Base-by-base conservation (phyloP, 2,329 filamentous ascomycete species). In the Thelonectria rubi region DNA sequence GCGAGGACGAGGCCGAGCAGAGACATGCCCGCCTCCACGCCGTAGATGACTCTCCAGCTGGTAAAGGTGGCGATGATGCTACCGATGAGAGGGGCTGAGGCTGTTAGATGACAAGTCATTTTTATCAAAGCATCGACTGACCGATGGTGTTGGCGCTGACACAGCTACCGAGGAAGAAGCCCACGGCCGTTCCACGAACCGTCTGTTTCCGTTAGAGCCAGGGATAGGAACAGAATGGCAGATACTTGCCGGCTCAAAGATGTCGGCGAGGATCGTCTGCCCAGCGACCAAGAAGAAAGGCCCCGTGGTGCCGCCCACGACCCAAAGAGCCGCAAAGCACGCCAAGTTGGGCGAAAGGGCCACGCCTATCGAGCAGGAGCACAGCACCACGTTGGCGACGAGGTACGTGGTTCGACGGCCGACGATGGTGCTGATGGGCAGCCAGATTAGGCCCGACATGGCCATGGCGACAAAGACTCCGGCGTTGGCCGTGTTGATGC, bases 11-110 rank as follows among this genome's bases (percentile, higher is more conserved):
- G 34, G 1, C 71, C 71, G 2, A 73, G 55, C 5, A 72, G 21
- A 1, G 65, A 69, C 69, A 72, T 72, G 7, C 70, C 69, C 0
- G 69, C 69, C n/a, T 72, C 72, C 7, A 68, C 68, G 1, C 59
- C 71, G 6, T 65, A 73, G 5, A 73, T 73, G 3, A 72, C 68
- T 39, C 71, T 49, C 71, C 71, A 73, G 15, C 69, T 72, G 2
- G 71, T 66, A 12, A 62, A 73, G 0, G 71, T 73, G 0, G 69
- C 70, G 14, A 73, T 72, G 14, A 72, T 52, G 39, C 71, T 73
- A 6, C 71, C 71, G 0, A 73, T 21, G 10, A 72, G 46, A 1
- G 69, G 69, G 8, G 69, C 69, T 72, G 2, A 0, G 8, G 2
- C 68, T 43, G 65, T 58, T 50, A 2, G 8, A 5, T 8, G 15